phyloP scores from a whole-genome alignment of 257 asterid genomes.

The Rhazya stricta region DNA sequence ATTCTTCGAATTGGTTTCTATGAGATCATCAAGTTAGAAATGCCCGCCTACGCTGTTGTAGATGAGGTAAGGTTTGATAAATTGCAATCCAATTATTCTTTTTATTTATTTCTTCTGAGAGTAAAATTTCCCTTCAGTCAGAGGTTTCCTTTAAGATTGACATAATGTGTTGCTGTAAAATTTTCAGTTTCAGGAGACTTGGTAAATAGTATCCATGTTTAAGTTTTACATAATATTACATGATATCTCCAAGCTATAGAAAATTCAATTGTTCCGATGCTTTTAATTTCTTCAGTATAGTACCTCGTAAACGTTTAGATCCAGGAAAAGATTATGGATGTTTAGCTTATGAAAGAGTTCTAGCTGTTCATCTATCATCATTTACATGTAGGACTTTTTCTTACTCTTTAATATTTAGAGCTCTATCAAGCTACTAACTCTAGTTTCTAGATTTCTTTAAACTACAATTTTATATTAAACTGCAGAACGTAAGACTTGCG shows the following conservation, averaged over 20 bases:
- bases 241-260: background rate
- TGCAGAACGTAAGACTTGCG: slow-evolving; percentile 89
- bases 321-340: background rate
- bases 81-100: background rate
- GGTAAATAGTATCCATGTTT: background rate
- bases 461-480: slow-evolving; percentile 15
- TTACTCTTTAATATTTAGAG: background rate
- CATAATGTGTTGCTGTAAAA: background rate
- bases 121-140: background rate
- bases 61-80: slow-evolving; percentile 58
- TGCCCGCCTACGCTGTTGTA: slow-evolving; percentile 92
- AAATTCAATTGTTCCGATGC: background rate
- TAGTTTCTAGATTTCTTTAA: slow-evolving; percentile 3
- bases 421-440: background rate
- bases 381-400: background rate
- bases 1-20: slow-evolving; percentile 90
- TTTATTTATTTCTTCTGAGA: slow-evolving; percentile 8
- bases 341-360: background rate
- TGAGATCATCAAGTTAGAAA: slow-evolving; percentile 82
- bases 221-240: background rate
- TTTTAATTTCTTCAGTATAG: background rate
- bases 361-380: background rate
- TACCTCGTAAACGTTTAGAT: background rate
- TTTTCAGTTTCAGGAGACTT: background rate
- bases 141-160: background rate